Conservation (phyloP, 1,139 yeast genomes). For the Saccharomyces hybrid region DNA sequence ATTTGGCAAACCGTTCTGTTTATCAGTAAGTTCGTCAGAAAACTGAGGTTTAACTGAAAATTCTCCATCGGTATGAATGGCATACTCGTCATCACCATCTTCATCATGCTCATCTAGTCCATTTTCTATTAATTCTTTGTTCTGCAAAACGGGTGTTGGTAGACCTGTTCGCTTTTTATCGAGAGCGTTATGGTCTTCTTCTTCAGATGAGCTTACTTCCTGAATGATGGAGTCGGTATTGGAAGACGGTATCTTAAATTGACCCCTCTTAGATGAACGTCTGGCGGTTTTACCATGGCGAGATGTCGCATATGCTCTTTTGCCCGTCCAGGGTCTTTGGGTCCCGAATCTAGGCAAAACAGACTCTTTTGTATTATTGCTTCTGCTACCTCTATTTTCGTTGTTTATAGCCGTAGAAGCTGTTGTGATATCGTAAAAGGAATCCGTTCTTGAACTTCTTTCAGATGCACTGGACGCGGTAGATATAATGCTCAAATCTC, state of each 20-base stretch:
- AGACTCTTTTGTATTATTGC: slow-evolving; percentile 21
- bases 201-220: slow-evolving; percentile 28
- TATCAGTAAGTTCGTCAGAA: slow-evolving; percentile 2
- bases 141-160: not conserved
- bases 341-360: slow-evolving; percentile 24
- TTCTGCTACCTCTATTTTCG: slow-evolving; percentile 16
- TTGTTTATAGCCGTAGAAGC: slow-evolving; percentile 23
- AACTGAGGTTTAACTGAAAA: slow-evolving; percentile 8
- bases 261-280: slow-evolving; percentile 21
- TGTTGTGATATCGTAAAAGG: slow-evolving; percentile 36
- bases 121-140: not conserved
- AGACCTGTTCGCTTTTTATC: slow-evolving; percentile 3
- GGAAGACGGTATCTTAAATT: slow-evolving; percentile 13
- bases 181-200: slow-evolving; percentile 16
- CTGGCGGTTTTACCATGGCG: slow-evolving; percentile 26
- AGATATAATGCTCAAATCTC: slow-evolving; percentile 35
- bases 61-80: slow-evolving; percentile 12
- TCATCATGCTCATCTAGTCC: not conserved
- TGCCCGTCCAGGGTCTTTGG: slow-evolving; percentile 28
- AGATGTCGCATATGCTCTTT: slow-evolving; percentile 39
- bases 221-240: slow-evolving; percentile 27
- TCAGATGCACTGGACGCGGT: slow-evolving; percentile 39
- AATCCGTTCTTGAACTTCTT: slow-evolving; percentile 36
- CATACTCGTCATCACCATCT: slow-evolving; percentile 12
- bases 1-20: slow-evolving; percentile 5